Percentiles rank a stretch among this genome's conserved stretches.
phyloP scores from a whole-genome alignment of 2,329 filamentous ascomycete genomes.

The Nemania abortiva region DNA sequence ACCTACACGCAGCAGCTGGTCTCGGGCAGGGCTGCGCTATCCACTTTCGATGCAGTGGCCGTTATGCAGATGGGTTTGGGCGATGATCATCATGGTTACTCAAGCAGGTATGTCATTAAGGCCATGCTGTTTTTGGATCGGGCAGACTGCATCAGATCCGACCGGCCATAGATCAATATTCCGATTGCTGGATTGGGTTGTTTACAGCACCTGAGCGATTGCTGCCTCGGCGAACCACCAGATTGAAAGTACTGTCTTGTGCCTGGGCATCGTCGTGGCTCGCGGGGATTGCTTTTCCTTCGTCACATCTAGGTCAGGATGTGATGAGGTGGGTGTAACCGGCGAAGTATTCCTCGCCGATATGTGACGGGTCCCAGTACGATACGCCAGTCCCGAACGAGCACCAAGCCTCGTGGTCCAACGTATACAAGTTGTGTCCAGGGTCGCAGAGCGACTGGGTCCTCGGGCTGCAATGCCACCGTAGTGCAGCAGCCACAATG shows the following conservation, averaged over 20 bases:
- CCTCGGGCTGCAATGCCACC: constrained; percentile 19
- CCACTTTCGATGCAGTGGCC: constrained; percentile 1
- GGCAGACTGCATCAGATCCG: constrained; percentile 23
- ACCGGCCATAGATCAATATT: constrained; percentile 22
- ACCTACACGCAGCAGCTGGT: constrained; percentile 19
- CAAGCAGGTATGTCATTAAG: constrained; percentile 8
- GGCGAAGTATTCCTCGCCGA: constrained; percentile 18
- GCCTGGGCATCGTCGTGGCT: constrained; percentile 21
- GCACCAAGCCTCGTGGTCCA: constrained; percentile 23
- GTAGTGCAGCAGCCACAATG: constrained; percentile 31
- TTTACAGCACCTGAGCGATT: background rate
- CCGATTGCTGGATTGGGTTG: constrained; percentile 21
- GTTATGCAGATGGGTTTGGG: constrained; percentile 17
- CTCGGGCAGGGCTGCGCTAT: constrained; percentile 11
- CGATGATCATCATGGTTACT: constrained; percentile 10
- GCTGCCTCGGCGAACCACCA: constrained; percentile 16
- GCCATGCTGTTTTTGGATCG: constrained; percentile 23
- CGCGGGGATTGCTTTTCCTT: constrained; percentile 28
- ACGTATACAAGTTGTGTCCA: constrained; percentile 4
- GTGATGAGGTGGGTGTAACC: constrained; percentile 21
- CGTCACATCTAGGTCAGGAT: constrained; percentile 20
- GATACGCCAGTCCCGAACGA: background rate
- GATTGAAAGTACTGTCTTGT: background rate
- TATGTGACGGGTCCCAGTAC: constrained; percentile 7
- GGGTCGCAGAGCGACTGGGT: background rate